These are phyloP conservation scores for Kuraishia cidri DNA, from an alignment of 805 yeast genomes.

Conservation along the genomic window DNA sequence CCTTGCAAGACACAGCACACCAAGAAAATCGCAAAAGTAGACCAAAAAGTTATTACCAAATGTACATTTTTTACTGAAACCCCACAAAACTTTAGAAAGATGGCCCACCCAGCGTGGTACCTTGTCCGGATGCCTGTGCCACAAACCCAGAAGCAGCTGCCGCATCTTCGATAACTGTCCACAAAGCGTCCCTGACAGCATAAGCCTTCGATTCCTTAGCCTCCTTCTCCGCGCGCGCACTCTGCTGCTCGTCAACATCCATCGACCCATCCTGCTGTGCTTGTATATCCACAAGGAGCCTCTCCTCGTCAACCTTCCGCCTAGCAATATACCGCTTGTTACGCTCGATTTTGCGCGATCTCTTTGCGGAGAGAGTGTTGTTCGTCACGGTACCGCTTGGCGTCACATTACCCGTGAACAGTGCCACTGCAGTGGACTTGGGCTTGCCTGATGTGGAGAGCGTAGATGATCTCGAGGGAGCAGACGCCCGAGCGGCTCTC, in stretches of 20 bases:
- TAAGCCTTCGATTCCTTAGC: slow-evolving; percentile 21
- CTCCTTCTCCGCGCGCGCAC: too few species aligned
- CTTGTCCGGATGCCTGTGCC: slow-evolving; percentile 45
- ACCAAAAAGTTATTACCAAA: too few species aligned
- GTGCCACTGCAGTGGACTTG: slow-evolving; percentile 26
- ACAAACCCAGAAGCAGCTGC: slow-evolving; percentile 35
- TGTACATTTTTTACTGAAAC: too few species aligned
- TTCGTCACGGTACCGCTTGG: slow-evolving; percentile 32
- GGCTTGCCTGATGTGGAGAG: slow-evolving; percentile 11
- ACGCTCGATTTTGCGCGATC: slow-evolving; percentile 71
- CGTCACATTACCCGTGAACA: slow-evolving; percentile 25
- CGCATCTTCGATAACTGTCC: slow-evolving; percentile 62
- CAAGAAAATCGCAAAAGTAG: too few species aligned
- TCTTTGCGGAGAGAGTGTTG: slow-evolving; percentile 63
- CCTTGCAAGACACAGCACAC: too few species aligned
- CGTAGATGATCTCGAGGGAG: slow-evolving; percentile 8
- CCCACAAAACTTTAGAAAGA: too few species aligned
- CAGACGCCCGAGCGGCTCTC: slow-evolving; percentile 44
- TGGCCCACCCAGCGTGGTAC: slow-evolving; percentile 82
- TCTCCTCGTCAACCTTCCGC: slow-evolving; percentile 31
- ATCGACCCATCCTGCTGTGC: slow-evolving; percentile 38
- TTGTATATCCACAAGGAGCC: slow-evolving; percentile 36
- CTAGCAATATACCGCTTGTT: slow-evolving; percentile 63
- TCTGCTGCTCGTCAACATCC: slow-evolving; percentile 42
- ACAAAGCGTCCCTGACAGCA: slow-evolving; percentile 54